Evolutionary conservation across 2,329 filamentous ascomycete genomes (phyloP).

Genomic region (Albifimbria verrucaria): DNA sequence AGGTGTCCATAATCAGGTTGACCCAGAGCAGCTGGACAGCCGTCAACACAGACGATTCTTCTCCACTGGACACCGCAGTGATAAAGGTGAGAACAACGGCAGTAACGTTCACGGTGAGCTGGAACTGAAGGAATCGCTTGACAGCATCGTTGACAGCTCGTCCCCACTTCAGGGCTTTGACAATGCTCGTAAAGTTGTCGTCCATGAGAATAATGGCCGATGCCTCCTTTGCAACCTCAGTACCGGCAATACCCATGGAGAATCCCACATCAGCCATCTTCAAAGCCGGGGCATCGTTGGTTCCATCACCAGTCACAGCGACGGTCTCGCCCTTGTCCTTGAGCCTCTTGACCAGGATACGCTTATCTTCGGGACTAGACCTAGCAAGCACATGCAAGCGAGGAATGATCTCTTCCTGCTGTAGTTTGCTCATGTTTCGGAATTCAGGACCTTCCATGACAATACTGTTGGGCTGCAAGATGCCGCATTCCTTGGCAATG

Average conservation of each 20-base stretch:
- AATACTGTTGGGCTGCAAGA: slow-evolving; percentile 63
- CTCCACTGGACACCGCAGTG: slow-evolving; percentile 69
- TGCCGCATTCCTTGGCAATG: slow-evolving; percentile 76
- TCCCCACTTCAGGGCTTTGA: slow-evolving; percentile 80
- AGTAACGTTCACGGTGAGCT: slow-evolving; percentile 87
- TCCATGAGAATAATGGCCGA: slow-evolving; percentile 86
- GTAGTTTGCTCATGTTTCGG: slow-evolving; percentile 63
- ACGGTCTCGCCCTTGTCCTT: slow-evolving; percentile 74
- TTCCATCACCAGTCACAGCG: slow-evolving; percentile 79
- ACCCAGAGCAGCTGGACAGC: slow-evolving; percentile 95
- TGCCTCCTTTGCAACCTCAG: slow-evolving; percentile 81
- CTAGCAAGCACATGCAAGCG: slow-evolving; percentile 68
- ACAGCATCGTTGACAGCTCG: slow-evolving; percentile 74
- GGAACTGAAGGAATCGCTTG: slow-evolving; percentile 73
- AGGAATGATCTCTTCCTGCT: slow-evolving; percentile 67
- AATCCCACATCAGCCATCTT: slow-evolving; percentile 82
- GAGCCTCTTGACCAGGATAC: slow-evolving; percentile 66
- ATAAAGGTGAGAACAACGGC: slow-evolving; percentile 86
- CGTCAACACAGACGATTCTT: slow-evolving; percentile 73
- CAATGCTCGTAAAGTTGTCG: slow-evolving; percentile 83
- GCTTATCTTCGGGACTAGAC: slow-evolving; percentile 75
- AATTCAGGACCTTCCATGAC: slow-evolving; percentile 79
- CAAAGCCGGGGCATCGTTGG: slow-evolving; percentile 78
- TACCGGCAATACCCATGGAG: slow-evolving; percentile 81
- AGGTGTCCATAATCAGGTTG: slow-evolving; percentile 96